A percentile compares a stretch with the other conserved stretches of the same genome.
These are phyloP conservation scores for Fusarium graminum DNA, from an alignment of 2,329 filamentous ascomycete species.

Conservation along the genomic window DNA sequence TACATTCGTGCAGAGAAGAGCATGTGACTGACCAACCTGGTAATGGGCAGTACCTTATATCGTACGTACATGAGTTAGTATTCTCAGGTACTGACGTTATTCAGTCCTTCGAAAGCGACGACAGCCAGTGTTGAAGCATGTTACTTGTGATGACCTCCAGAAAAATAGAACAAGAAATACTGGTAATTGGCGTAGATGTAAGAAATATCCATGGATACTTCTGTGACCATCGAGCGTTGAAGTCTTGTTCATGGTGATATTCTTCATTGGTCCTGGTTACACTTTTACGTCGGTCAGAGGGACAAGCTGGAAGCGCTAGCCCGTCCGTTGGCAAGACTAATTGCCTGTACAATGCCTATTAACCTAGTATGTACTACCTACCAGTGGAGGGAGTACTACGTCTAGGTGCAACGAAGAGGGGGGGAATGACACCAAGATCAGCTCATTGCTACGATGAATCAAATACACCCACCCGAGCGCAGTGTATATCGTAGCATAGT, in stretches of 20 bases:
- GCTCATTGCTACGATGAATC: constrained; percentile 39
- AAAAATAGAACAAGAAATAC: constrained; percentile 3
- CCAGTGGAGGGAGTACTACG: background rate
- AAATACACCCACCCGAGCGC: constrained; percentile 23
- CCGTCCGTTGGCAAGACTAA: constrained; percentile 9
- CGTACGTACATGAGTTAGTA: no score
- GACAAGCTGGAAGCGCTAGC: constrained; percentile 27
- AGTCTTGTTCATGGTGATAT: constrained; percentile 14
- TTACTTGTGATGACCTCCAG: constrained; percentile 2
- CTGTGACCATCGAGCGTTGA: constrained; percentile 30
- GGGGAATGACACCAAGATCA: constrained; percentile 34
- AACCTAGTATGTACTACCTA: background rate
- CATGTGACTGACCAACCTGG: constrained; percentile 19
- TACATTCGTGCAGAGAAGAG: constrained; percentile 20
- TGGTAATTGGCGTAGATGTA: constrained; percentile 44
- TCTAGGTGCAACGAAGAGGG: constrained; percentile 15
- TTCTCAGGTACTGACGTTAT: no score
- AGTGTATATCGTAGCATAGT: background rate
- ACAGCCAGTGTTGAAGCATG: constrained; percentile 22
- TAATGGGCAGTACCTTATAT: no score
- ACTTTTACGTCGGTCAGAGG: constrained; percentile 27
- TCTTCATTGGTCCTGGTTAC: constrained; percentile 33
- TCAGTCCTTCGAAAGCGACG: background rate
- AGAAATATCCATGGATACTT: background rate
- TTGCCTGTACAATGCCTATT: background rate